Evolutionary conservation across 1,284 basidiomycete species (phyloP), one percentile per base, ranked within the genome.

Genomic region (Tylopilus sp.): DNA sequence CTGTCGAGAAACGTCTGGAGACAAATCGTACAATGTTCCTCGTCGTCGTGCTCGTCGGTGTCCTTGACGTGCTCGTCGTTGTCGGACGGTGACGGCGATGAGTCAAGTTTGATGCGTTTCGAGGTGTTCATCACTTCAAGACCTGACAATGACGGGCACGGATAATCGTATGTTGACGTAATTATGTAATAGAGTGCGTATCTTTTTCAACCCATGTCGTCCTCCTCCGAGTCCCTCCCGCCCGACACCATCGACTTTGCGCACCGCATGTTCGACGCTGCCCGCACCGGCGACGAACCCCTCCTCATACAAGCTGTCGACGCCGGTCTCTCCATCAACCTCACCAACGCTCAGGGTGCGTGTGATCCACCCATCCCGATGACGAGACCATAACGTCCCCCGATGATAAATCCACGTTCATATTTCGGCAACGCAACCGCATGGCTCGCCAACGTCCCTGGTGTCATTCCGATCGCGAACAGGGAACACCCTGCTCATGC

Each of bases 401-500:
- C n/a, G 38, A 38, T 38, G 9, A 41, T 18, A 4, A 10, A 41
- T 41, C 15, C 7, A 16, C n/a, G n/a, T n/a, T n/a, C n/a, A n/a
- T 15, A 4, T 16, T 41, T 18, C 39, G 38, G 38, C 38, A 38
- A 38, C 12, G 38, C 39, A 16, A 41, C 39, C 39, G 12, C 39
- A 41, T 18, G 15, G 39, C 13, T 38, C 38, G 12, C 15, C 38
- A 38, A 38, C 38, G 38, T 38, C 6, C 38, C 38, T 38, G 38
- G 6, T 13, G 12, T 38, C 38, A 13, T 36, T 36, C 33, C 33
- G 41, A 41, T 41, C 16, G 41, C 49, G 26, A 5, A 32, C 70
- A 88, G 92, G 93, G 24, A 93, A 94, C 74, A 92, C 91, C 5
- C 82, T 95, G 9, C 83, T 96, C 64, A 96, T 96, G 93, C 87